Percentiles rank a stretch among this genome's conserved stretches.
Evolutionary conservation across 2,329 filamentous ascomycete species (phyloP).

Genomic region (Coleophoma eucalyptorum): DNA sequence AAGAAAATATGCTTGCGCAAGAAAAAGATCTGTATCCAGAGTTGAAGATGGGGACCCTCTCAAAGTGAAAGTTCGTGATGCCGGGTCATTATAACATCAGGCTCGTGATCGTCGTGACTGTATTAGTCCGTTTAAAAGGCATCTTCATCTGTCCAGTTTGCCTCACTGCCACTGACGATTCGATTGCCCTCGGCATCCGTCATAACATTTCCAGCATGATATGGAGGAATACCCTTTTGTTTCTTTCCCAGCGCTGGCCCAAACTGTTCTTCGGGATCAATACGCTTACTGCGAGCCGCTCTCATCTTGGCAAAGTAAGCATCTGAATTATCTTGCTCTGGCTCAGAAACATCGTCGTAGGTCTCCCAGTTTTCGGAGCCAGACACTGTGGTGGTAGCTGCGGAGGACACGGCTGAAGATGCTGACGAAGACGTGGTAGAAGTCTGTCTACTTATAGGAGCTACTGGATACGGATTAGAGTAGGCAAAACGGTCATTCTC

Average conservation of each 20-base stretch:
- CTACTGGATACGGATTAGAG: constrained; percentile 16
- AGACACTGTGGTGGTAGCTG: constrained; percentile 60
- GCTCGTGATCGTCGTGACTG: too few relatives aligned
- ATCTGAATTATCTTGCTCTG: constrained; percentile 71
- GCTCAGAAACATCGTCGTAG: constrained; percentile 80
- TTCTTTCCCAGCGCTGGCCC: constrained; percentile 40
- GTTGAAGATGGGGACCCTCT: too few relatives aligned
- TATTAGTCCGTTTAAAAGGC: too few relatives aligned
- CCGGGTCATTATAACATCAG: too few relatives aligned
- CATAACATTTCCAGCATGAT: constrained; percentile 43
- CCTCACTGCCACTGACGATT: constrained; percentile 58
- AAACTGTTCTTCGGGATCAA: constrained; percentile 40
- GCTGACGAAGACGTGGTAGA: constrained; percentile 53
- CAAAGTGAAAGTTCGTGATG: too few relatives aligned
- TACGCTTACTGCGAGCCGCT: constrained; percentile 63
- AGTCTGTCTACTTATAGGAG: constrained; percentile 54
- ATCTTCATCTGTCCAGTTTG: constrained; percentile 62
- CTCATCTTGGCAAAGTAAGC: constrained; percentile 85
- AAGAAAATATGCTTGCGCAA: too few relatives aligned
- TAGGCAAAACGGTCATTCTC: constrained; percentile 30
- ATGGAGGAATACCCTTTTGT: constrained; percentile 47
- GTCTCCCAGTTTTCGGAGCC: constrained; percentile 98
- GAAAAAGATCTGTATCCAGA: too few relatives aligned
- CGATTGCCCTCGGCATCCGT: constrained; percentile 57
- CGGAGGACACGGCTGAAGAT: constrained; percentile 27